These are phyloP conservation scores for Mycena polygramma DNA, from an alignment of 768 basidiomycete species.

Conservation along the genomic window DNA sequence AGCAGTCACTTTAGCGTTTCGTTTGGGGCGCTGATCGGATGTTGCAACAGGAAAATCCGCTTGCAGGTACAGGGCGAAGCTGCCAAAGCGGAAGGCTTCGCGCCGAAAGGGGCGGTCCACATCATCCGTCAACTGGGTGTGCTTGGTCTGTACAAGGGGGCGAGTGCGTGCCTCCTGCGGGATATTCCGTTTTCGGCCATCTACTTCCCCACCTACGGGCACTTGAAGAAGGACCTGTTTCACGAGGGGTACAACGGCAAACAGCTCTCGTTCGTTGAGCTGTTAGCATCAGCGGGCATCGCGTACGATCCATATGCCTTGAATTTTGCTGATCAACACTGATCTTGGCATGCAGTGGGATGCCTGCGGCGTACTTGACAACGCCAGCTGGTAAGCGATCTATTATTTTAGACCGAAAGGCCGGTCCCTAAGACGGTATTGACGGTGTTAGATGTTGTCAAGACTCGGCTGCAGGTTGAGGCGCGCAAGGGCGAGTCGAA, in stretches of 20 bases:
- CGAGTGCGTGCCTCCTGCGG: conserved; percentile 91
- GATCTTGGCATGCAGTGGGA: conserved; percentile 72
- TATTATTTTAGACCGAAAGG: conserved; percentile 18
- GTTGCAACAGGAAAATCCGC: conserved; percentile 82
- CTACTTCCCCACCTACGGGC: conserved; percentile 90
- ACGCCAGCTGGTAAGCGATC: conserved; percentile 82
- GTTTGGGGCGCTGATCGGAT: conserved; percentile 13
- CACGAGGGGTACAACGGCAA: conserved; percentile 97
- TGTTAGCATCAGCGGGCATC: conserved; percentile 83
- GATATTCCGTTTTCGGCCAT: conserved; percentile 98
- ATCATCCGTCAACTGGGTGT: conserved; percentile 95
- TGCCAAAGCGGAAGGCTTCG: conserved; percentile 85
- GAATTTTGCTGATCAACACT: conserved; percentile 13
- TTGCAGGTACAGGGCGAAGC: conserved; percentile 97
- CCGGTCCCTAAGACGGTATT: conserved; percentile 35
- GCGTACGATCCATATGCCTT: conserved; percentile 66
- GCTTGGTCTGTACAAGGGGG: conserved; percentile 92
- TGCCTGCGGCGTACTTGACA: conserved; percentile 96
- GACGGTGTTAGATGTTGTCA: conserved; percentile 84
- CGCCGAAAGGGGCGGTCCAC: conserved; percentile 88
- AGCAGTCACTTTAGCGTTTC: too few species aligned
- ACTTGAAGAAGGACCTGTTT: conserved; percentile 94
- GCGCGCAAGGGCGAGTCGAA: conserved; percentile 90
- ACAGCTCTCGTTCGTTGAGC: conserved; percentile 90
- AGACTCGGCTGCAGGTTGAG: conserved; percentile 96